Base-by-base conservation (phyloP, 352 stramenopile species). In the Phytophthora sp. region DNA sequence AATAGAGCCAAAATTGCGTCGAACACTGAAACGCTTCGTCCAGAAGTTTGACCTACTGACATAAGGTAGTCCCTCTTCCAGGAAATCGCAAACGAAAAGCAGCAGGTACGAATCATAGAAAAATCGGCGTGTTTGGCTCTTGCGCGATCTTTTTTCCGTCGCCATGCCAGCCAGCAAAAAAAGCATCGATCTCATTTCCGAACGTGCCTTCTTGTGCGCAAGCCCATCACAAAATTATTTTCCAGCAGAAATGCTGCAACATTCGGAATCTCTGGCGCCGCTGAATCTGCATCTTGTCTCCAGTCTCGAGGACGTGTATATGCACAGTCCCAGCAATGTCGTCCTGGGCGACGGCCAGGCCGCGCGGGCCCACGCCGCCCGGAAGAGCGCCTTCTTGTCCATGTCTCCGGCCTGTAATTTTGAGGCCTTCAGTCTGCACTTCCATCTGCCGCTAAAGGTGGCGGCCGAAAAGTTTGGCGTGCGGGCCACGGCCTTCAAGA, bases 391-490 rank as follows among this genome's bases (percentile, higher is more conserved):
- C 20, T 75, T 90, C 66, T 53, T 88, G 41, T 71, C 67, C 20
- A 74, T 86, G 67, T 84, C 77, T 7, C 80, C 82, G 0, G 69
- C 67, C 23, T 87, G 83, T 73, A 92, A 85, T 70, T 92, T 92
- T 38, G 75, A 88, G 44, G 82, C 83, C 4, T 88, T 88, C 53
- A 88, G 80, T 35, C 70, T 78, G 29, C 77, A 89, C 58, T 91
- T 91, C 51, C 78, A 91, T 47, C 44, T 91, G 46, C 82, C 82
- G 16, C 74, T 91, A 20, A 91, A 91, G 61, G 69, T 74, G 12
- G 82, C 82, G 9, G 82, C 82, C 26, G 82, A 91, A 60, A 89
- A 91, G 66, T 91, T 91, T 60, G 82, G 82, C 16, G 82, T 91
- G 16, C 80, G 82, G 7, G 82, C 82, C 18, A 91, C 82, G 11